phyloP scores from a whole-genome alignment of 148 eudicot species.

The Vaccinium vitisidaea region DNA sequence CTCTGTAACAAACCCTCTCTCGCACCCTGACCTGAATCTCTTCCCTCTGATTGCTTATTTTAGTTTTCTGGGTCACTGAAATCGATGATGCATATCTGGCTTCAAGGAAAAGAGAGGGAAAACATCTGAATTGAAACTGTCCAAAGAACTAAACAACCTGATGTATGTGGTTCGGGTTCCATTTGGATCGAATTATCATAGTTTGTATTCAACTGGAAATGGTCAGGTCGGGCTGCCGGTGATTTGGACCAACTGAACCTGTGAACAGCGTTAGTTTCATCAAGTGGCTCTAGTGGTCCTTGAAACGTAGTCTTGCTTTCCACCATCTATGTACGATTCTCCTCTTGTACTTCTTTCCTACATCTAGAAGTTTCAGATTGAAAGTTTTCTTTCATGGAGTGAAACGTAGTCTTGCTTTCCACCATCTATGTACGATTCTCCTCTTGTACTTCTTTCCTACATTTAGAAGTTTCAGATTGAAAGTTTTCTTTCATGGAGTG shows the following conservation, averaged over 20 bases:
- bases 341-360: neutral
- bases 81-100: neutral
- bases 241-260: neutral
- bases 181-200: neutral
- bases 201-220: neutral
- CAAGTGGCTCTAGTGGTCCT: neutral
- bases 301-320: neutral
- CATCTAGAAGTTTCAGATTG: neutral
- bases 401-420: neutral
- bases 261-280: neutral
- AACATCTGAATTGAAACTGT: neutral
- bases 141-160: neutral
- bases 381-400: neutral
- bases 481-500: neutral
- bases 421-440: neutral
- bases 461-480: neutral
- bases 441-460: neutral
- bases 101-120: neutral
- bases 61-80: neutral
- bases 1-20: neutral
- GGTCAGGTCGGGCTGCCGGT: neutral
- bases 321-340: neutral
- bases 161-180: neutral
- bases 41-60: neutral
- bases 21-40: neutral